A percentile compares a stretch with the other conserved stretches of the same genome.
phyloP scores from a whole-genome alignment of 2,329 filamentous ascomycete genomes.

The Emergomyces pasteurianus region DNA sequence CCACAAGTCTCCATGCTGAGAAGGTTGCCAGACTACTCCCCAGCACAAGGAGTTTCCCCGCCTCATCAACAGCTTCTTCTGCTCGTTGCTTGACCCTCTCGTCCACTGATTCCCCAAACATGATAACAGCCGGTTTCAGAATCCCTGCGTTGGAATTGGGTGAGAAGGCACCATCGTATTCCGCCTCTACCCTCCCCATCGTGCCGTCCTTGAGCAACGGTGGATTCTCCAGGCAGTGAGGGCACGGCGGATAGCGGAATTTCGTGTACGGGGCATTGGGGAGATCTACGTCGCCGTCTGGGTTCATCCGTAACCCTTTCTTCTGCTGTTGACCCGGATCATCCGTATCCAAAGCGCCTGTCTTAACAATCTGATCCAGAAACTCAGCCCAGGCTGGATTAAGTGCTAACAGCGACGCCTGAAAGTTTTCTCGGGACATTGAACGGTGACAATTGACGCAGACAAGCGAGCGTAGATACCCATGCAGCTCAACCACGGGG shows the following conservation, averaged over 20 bases:
- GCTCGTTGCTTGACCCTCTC: constrained; percentile 58
- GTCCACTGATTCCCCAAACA: constrained; percentile 88
- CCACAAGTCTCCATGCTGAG: constrained; percentile 83
- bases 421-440: constrained; percentile 61
- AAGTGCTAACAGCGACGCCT: constrained; percentile 59
- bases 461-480: constrained; percentile 69
- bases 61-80: constrained; percentile 66
- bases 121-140: constrained; percentile 83
- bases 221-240: constrained; percentile 58
- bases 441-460: constrained; percentile 69
- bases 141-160: constrained; percentile 58
- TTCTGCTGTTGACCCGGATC: constrained; percentile 56
- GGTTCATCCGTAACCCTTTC: constrained; percentile 69
- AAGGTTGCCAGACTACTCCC: constrained; percentile 91
- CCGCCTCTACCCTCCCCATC: constrained; percentile 52
- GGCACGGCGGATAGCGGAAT: constrained; percentile 85
- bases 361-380: constrained; percentile 56
- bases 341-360: constrained; percentile 66
- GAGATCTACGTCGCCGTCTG: constrained; percentile 88
- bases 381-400: constrained; percentile 82
- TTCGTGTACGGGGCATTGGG: constrained; percentile 77
- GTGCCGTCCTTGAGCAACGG: constrained; percentile 45
- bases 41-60: constrained; percentile 63
- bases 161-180: constrained; percentile 69
- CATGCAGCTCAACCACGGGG: constrained; percentile 76